Percentiles rank a stretch among this genome's conserved stretches.
These are phyloP conservation scores for Micractinium conductrix DNA, from an alignment of 139 green algal species.

Conservation along the genomic window DNA sequence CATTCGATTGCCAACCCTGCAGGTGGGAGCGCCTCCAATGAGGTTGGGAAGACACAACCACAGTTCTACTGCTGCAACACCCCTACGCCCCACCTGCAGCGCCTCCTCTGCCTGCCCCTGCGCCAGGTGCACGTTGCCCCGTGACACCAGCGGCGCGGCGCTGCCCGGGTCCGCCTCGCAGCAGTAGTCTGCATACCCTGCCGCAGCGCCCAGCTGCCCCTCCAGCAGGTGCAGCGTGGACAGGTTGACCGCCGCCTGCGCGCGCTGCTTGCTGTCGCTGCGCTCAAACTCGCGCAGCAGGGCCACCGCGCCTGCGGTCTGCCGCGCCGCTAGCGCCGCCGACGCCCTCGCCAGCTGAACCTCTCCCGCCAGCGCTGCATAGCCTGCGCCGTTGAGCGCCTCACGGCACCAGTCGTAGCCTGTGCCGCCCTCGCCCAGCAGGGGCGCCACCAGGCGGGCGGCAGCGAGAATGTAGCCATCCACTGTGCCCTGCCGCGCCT, in stretches of 20 bases:
- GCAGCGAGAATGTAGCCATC: conserved; percentile 56
- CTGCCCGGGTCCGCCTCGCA: conserved; percentile 83
- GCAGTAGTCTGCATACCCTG: conserved; percentile 78
- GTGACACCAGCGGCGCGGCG: conserved; percentile 73
- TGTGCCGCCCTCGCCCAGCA: conserved; percentile 59
- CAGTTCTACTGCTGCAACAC: too few species aligned
- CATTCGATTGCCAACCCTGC: too few species aligned
- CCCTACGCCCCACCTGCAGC: conserved; percentile 33
- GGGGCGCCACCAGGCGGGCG: conserved; percentile 74
- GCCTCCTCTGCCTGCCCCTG: conserved; percentile 19
- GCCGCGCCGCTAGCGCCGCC: conserved; percentile 64
- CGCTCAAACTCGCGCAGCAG: conserved; percentile 89
- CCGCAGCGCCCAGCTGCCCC: conserved; percentile 64
- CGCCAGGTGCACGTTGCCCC: conserved; percentile 29
- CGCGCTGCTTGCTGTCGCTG: conserved; percentile 71
- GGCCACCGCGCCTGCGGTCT: conserved; percentile 71
- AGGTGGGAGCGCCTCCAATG: too few species aligned
- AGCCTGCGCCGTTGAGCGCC: conserved; percentile 56
- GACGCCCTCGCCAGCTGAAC: conserved; percentile 80
- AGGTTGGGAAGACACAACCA: too few species aligned
- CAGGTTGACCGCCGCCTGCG: conserved; percentile 83
- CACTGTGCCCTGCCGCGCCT: conserved; percentile 46
- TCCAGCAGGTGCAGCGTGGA: conserved; percentile 83
- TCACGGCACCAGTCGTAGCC: conserved; percentile 76
- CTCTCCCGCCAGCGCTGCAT: conserved; percentile 60